A percentile compares a stretch with the other conserved stretches of the same genome.
These are phyloP conservation scores for Mediolabrus comicus DNA, from an alignment of 108 stramenopile species.

Conservation along the genomic window DNA sequence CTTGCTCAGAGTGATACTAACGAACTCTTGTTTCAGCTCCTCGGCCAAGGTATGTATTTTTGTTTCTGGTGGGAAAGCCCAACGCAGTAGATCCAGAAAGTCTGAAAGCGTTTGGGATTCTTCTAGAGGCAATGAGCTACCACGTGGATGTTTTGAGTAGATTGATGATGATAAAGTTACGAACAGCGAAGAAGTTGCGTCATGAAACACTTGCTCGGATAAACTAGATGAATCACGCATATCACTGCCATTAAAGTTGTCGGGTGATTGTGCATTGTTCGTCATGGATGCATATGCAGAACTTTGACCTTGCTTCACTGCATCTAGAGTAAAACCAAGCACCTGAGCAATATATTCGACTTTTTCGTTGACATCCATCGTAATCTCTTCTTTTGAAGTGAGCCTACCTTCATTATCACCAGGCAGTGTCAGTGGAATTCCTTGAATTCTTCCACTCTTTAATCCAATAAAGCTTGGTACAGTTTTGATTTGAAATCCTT, in stretches of 20 bases:
- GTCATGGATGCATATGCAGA: neutral
- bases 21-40: constrained; percentile 25
- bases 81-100: constrained; percentile 52
- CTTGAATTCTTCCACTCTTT: constrained; percentile 37
- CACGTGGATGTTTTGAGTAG: constrained; percentile 22
- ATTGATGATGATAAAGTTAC: constrained; percentile 27
- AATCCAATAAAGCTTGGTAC: constrained; percentile 44
- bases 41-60: constrained; percentile 41
- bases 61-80: constrained; percentile 54
- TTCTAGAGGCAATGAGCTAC: constrained; percentile 25
- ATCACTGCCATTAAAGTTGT: neutral
- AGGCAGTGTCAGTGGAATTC: constrained; percentile 8
- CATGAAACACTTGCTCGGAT: constrained; percentile 34
- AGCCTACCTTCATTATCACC: constrained; percentile 2
- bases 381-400: constrained; percentile 10
- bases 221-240: neutral
- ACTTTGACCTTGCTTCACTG: neutral
- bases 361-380: constrained; percentile 13
- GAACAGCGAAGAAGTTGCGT: constrained; percentile 30
- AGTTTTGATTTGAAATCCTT: constrained; percentile 28
- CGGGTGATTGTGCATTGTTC: neutral
- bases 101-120: constrained; percentile 27
- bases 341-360: constrained; percentile 6
- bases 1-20: constrained; percentile 11
- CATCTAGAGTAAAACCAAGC: constrained; percentile 4